phyloP scores from a whole-genome alignment of 2,329 filamentous ascomycete species.

The Calycina marina region DNA sequence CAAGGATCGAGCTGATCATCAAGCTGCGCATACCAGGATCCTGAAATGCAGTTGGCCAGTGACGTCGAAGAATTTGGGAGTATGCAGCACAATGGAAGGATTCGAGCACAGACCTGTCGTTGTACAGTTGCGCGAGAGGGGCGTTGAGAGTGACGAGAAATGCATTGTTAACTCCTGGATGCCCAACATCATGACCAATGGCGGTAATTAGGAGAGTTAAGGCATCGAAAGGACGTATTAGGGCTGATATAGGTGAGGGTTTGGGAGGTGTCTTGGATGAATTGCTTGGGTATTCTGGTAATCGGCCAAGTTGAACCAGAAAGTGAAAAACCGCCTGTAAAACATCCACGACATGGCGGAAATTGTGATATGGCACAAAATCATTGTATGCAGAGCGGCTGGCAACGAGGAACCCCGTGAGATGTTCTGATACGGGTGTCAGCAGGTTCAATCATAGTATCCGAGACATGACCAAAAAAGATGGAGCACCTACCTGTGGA shows the following conservation, averaged over 20 bases:
- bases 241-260: slow-evolving; percentile 52
- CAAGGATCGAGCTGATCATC: slow-evolving; percentile 95
- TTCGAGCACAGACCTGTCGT: slow-evolving; percentile 90
- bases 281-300: slow-evolving; percentile 48
- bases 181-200: slow-evolving; percentile 96
- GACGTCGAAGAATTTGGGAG: slow-evolving; percentile 81
- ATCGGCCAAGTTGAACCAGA: slow-evolving; percentile 61
- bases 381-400: slow-evolving; percentile 91
- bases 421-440: slow-evolving; percentile 45
- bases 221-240: slow-evolving; percentile 78
- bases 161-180: slow-evolving; percentile 95
- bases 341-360: slow-evolving; percentile 92
- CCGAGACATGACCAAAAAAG: slow-evolving; percentile 13
- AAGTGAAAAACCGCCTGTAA: slow-evolving; percentile 88
- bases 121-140: slow-evolving; percentile 87
- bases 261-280: slow-evolving; percentile 1
- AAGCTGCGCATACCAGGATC: slow-evolving; percentile 69
- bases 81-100: slow-evolving; percentile 97
- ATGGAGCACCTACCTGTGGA: slow-evolving; percentile 45
- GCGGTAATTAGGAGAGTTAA: slow-evolving; percentile 83
- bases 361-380: slow-evolving; percentile 96
- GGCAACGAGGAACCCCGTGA: slow-evolving; percentile 74
- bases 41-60: slow-evolving; percentile 77
- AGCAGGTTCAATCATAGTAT: slow-evolving; percentile 23
- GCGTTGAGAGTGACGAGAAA: slow-evolving; percentile 88